Evolutionary conservation across 2,329 filamentous ascomycete genomes (phyloP).

Genomic region (Aspergillus versicolor): DNA sequence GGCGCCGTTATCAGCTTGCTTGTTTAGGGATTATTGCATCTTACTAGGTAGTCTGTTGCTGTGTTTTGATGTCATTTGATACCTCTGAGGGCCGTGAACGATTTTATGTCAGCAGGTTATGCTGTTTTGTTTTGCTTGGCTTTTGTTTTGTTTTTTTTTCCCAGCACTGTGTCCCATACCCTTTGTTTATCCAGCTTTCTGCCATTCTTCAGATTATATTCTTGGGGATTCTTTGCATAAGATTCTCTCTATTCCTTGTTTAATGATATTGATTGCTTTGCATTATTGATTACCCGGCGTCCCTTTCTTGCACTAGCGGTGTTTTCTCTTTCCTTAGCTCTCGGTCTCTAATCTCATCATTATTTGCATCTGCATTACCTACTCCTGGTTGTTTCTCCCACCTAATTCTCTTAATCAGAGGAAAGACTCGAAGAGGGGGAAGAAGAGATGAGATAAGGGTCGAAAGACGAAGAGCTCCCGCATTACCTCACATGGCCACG

Average conservation of each 20-base stretch:
- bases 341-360: slow-evolving; percentile 14
- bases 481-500: background rate
- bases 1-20: slow-evolving; percentile 25
- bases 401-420: background rate
- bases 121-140: slow-evolving; percentile 10
- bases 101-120: slow-evolving; percentile 13
- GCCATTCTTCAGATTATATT: slow-evolving; percentile 11
- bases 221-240: slow-evolving; percentile 3
- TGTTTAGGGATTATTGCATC: slow-evolving; percentile 13
- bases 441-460: background rate
- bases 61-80: slow-evolving; percentile 24
- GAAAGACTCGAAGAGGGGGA: background rate
- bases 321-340: slow-evolving; percentile 17
- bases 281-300: slow-evolving; percentile 26
- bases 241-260: slow-evolving; percentile 14
- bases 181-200: slow-evolving; percentile 22
- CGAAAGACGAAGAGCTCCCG: background rate
- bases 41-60: slow-evolving; percentile 20
- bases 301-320: slow-evolving; percentile 29
- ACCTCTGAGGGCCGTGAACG: slow-evolving; percentile 15
- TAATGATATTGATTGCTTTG: slow-evolving; percentile 25
- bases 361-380: slow-evolving; percentile 2
- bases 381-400: background rate
- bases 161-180: slow-evolving; percentile 35
- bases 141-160: background rate